A percentile compares a stretch with the other conserved stretches of the same genome.
These are phyloP conservation scores for Magnaporthales sp. DNA, from an alignment of 2,329 filamentous ascomycete genomes.

Conservation along the genomic window DNA sequence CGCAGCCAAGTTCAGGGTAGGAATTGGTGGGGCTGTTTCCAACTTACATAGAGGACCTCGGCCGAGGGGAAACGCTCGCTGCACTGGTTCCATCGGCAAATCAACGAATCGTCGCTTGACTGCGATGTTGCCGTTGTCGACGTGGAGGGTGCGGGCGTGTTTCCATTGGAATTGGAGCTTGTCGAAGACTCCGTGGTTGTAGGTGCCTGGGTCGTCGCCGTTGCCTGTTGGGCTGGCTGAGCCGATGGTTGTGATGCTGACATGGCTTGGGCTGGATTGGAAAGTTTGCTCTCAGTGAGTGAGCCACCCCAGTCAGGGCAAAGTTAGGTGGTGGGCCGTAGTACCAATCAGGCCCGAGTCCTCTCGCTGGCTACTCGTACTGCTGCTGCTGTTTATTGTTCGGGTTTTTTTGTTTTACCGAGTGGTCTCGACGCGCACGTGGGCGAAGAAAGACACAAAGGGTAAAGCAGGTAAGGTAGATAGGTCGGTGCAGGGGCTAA, in stretches of 20 bases:
- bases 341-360: not conserved
- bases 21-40: not conserved
- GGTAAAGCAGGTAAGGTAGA: not conserved
- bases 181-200: conserved; percentile 21
- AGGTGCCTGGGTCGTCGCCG: conserved; percentile 8
- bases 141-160: conserved; percentile 42
- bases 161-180: conserved; percentile 38
- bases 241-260: not conserved
- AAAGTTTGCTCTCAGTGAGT: not conserved
- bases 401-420: not conserved
- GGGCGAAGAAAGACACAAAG: not conserved
- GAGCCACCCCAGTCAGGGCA: not conserved
- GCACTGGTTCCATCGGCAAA: conserved; percentile 53
- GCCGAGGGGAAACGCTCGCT: conserved; percentile 48
- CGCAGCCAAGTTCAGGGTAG: not conserved
- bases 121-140: conserved; percentile 37
- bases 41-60: conserved; percentile 52
- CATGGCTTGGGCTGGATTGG: not conserved
- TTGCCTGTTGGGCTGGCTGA: not conserved
- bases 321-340: not conserved
- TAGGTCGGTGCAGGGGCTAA: not conserved
- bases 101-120: conserved; percentile 44
- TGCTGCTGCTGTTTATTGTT: not conserved
- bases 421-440: not conserved
- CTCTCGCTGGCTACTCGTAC: not conserved